A percentile compares a stretch with the other conserved stretches of the same genome.
Evolutionary conservation across 495 filamentous ascomycete genomes (phyloP).

Genomic region (Hyaloscypha hepaticicola): DNA sequence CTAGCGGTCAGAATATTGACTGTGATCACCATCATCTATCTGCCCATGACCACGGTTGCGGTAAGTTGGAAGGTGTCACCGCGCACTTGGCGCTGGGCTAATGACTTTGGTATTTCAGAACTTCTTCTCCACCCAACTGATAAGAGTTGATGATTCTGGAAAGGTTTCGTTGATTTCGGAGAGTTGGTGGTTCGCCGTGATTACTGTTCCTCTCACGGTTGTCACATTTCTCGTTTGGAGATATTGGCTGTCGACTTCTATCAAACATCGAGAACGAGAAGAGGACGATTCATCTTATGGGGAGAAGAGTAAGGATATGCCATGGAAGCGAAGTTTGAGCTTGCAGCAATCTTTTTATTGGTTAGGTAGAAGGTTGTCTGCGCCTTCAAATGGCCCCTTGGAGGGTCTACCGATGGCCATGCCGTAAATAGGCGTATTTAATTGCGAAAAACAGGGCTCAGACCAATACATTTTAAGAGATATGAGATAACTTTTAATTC

Average conservation of each 20-base stretch:
- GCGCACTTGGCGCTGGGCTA: background rate
- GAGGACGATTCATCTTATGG: no score
- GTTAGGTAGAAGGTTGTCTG: no score
- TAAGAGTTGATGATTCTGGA: conserved; percentile 24
- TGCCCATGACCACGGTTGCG: conserved; percentile 39
- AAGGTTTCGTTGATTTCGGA: conserved; percentile 16
- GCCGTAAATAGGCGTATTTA: no score
- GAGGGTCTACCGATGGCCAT: no score
- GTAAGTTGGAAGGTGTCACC: conserved; percentile 34
- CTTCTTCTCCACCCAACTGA: conserved; percentile 41
- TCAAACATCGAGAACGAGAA: background rate
- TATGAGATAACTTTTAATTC: no score
- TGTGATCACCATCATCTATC: conserved; percentile 37
- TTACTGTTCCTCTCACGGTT: conserved; percentile 36
- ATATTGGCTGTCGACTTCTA: conserved; percentile 32
- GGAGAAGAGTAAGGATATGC: no score
- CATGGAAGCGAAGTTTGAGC: no score
- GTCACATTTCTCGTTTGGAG: conserved; percentile 34
- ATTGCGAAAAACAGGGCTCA: no score
- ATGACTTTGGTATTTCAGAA: conserved; percentile 24
- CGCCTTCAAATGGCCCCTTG: no score
- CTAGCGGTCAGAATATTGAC: conserved; percentile 38
- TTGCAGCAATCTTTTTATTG: no score
- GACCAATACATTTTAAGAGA: no score
- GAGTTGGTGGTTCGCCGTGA: conserved; percentile 34